These are phyloP conservation scores for Pestalotiopsis sp. DNA, from an alignment of 2,329 filamentous ascomycete genomes.

Conservation along the genomic window DNA sequence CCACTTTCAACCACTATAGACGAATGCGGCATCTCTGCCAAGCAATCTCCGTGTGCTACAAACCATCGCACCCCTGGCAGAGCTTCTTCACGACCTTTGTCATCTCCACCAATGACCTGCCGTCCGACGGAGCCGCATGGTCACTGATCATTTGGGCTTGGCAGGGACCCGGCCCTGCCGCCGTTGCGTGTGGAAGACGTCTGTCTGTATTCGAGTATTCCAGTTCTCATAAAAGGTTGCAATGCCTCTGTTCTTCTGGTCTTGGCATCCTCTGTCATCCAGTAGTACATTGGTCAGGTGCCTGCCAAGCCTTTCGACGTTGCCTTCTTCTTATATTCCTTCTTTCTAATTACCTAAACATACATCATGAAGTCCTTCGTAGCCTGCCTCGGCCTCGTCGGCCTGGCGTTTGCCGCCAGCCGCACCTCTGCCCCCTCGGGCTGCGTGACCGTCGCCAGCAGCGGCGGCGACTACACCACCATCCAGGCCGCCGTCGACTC, in stretches of 20 bases:
- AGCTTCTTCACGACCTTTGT: neutral
- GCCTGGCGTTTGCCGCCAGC: conserved; percentile 28
- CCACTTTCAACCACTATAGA: neutral
- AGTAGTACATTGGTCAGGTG: neutral
- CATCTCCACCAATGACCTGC: conserved; percentile 10
- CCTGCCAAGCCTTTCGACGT: neutral
- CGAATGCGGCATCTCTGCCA: neutral
- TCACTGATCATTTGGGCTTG: neutral
- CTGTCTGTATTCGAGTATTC: neutral
- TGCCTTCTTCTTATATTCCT: neutral
- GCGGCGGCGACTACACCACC: conserved; percentile 35
- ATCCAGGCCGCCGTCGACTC: conserved; percentile 61
- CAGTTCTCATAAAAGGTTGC: conserved; percentile 3
- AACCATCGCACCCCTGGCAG: neutral
- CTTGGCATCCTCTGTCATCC: neutral
- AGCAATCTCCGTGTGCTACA: neutral
- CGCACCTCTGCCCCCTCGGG: conserved; percentile 46
- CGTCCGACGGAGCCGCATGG: conserved; percentile 6
- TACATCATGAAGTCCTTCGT: conserved; percentile 20
- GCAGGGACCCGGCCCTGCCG: neutral
- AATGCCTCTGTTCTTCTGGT: conserved; percentile 1
- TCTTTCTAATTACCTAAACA: neutral
- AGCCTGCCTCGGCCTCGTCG: conserved; percentile 18
- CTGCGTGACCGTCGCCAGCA: conserved; percentile 48
- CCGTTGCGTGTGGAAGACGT: neutral